Evolutionary conservation across 2,329 filamentous ascomycete species (phyloP), one percentile per base, ranked within the genome.

Genomic region (Diaporthe velutina): DNA sequence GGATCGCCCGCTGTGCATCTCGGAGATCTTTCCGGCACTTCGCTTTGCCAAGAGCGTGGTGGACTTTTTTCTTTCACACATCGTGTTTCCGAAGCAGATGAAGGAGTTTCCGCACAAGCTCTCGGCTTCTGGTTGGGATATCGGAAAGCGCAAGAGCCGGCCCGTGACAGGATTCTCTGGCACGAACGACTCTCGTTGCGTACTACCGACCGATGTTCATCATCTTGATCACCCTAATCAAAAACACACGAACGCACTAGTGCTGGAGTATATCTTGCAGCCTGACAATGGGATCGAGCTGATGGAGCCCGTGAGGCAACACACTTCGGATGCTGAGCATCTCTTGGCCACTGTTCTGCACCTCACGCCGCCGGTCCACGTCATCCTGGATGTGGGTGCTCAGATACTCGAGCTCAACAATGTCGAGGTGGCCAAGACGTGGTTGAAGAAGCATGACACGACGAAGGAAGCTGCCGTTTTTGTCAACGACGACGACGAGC

Each of bases 341-440:
- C 78, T 93, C 0, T 78, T 95, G 0, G 0, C 79, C 82, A 0
- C 84, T 89, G 0, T 71, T n/a, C 9, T 35, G 3, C 55, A 42
- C 13, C 55, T 38, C 25, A 28, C 17, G 1, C 55, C 86, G 2
- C 38, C 30, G 4, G 28, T 52, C 4, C 54, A 87, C 0, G 92
- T 95, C 0, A 88, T 95, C 1, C 84, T 95, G 0, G 93, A 95
- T 76, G 92, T 93, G 0, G 93, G 93, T 0, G 93, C 93, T 0
- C 90, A 93, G 66, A 89, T 95, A 7, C 80, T 95, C 0, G 93
- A 95, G 40, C 81, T 92, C 0, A 85, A 83, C 22, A 94, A 94
- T 76, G 3, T 82, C 0, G 82, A 87, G 3, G 84, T 94, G 4
- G 89, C 90, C 0, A 76, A 77, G 10, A 73, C 77, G 1, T 94